Evolutionary conservation across 768 basidiomycete species (phyloP), one percentile per base, ranked within the genome.

Genomic region (Trametes gibbosa): DNA sequence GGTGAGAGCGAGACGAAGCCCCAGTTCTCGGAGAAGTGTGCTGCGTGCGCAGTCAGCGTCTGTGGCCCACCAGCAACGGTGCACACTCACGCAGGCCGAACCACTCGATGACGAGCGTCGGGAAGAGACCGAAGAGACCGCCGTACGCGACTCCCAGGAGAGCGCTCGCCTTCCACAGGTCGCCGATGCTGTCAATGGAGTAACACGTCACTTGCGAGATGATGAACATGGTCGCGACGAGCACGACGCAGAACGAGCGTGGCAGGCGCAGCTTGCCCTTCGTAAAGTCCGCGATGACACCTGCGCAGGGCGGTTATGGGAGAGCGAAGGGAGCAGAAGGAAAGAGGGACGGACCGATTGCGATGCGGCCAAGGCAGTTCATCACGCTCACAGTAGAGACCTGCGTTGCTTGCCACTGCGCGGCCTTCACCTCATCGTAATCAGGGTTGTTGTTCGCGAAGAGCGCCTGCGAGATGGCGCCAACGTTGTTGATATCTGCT

Each of bases 21-120:
- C 89, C 88, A 93, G 72, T 95, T 95, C 74, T 94, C 87, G 0
- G 86, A 86, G 64, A 90, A 89, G 68, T 89, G 87, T 13, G 77
- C 85, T 87, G 63, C 14, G 1, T 14, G 17, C 12, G n/a, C 16
- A 21, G 4, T 19, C 14, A 2, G n/a, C 23, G 12, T 19, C 2
- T 45, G 19, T 6, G 43, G 1, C 7, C 21, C 41, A 3, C 25
- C 43, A 7, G 42, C 17, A 8, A 42, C 17, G 21, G 23, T 10
- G 17, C 27, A 27, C 2, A 84, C 89, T 67, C 65, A 90, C 90
- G 76, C 66, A 95, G 77, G 7, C 93, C 93, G 64, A 95, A 95
- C 91, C 90, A 94, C 64, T 95, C 94, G 24, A 95, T 79, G 51
- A 83, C 79, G 29, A 95, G 78, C n/a, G 87, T 84, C 0, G 91